Evolutionary conservation across 768 basidiomycete genomes (phyloP), one percentile per base, ranked within the genome.

Genomic region (Sarcomyxa edulis): DNA sequence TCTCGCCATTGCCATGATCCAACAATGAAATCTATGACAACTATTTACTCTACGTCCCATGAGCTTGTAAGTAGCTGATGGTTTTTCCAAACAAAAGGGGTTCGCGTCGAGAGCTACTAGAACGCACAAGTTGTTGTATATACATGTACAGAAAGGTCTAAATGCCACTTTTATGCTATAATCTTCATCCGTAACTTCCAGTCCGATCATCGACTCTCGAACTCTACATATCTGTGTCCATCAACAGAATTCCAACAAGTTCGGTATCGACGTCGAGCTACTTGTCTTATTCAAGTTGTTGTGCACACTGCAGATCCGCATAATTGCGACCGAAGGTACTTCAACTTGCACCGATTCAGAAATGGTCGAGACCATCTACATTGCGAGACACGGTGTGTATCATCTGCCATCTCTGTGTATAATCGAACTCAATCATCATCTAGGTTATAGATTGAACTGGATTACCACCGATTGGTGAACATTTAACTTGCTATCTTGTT

Each of bases 381-480:
- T 84, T 39, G 74, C 74, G 12, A 65, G 83, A 48, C 83, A 85
- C 54, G 83, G 83, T 82, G 50, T 45, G 55, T 26, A 31, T 8
- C 23, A 10, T 9, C 3, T 25, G 31, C 22, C 23, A 16, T 22
- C 38, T 7, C n/a, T n/a, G n/a, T 14, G 5, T 19, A 49, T 39
- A 42, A 41, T 30, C n/a, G 25, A 16, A 28, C 42, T 33, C 41
- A 32, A 42, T 25, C 15, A 21, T 35, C 24, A 26, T 34, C 9
- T 56, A 89, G 87, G 88, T 28, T 89, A 79, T 48, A 69, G 86
- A 51, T 49, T 81, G 43, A 89, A 84, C 60, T 90, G 85, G 85
- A 55, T 81, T 22, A 76, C 70, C 23, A 62, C 63, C 7, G 66
- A 64, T 32, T 89, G 88, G 87, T 84, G 39, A 52, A 74, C 44